phyloP scores from a whole-genome alignment of 2,329 filamentous ascomycete genomes.

The Acarospora socialis region DNA sequence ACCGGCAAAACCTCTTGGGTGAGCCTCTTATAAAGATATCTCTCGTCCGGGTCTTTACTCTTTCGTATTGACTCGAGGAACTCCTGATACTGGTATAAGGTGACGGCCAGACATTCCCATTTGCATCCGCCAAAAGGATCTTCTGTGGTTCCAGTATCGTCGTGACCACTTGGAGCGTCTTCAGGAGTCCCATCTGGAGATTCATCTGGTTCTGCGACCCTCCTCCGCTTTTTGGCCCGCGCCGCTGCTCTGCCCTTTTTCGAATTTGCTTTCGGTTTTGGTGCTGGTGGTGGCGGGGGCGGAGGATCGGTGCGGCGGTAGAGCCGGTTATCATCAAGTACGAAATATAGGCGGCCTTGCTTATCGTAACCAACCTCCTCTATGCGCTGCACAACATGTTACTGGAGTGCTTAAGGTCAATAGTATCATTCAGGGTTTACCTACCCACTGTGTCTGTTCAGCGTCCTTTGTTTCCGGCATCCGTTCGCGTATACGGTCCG shows the following conservation, averaged over 20 bases:
- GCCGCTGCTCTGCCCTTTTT: constrained; percentile 49
- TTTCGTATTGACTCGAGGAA: constrained; percentile 60
- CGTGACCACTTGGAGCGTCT: constrained; percentile 26
- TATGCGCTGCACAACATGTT: constrained; percentile 25
- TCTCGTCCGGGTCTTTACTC: constrained; percentile 74
- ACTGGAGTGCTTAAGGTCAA: constrained; percentile 4
- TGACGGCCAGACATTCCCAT: constrained; percentile 86
- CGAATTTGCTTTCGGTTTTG: constrained; percentile 50
- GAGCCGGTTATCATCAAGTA: constrained; percentile 85
- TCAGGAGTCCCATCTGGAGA: constrained; percentile 28
- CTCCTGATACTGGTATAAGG: constrained; percentile 57
- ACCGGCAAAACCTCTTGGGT: constrained; percentile 69
- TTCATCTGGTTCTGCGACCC: constrained; percentile 26
- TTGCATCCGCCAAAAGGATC: constrained; percentile 60
- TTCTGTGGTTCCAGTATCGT: constrained; percentile 28
- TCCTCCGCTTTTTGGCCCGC: constrained; percentile 60
- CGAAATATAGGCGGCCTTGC: constrained; percentile 73
- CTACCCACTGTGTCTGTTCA: constrained; percentile 74
- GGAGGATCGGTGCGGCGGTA: constrained; percentile 75
- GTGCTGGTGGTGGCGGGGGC: constrained; percentile 39
- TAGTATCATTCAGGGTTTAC: constrained; percentile 17
- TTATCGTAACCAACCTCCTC: constrained; percentile 61
- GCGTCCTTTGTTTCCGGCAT: constrained; percentile 70
- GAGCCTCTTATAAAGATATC: constrained; percentile 56
- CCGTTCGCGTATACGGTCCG: constrained; percentile 72